Percentiles rank a stretch among this genome's conserved stretches.
These are phyloP conservation scores for Pseudocercospora ulei DNA, from an alignment of 2,329 filamentous ascomycete species.

Conservation along the genomic window DNA sequence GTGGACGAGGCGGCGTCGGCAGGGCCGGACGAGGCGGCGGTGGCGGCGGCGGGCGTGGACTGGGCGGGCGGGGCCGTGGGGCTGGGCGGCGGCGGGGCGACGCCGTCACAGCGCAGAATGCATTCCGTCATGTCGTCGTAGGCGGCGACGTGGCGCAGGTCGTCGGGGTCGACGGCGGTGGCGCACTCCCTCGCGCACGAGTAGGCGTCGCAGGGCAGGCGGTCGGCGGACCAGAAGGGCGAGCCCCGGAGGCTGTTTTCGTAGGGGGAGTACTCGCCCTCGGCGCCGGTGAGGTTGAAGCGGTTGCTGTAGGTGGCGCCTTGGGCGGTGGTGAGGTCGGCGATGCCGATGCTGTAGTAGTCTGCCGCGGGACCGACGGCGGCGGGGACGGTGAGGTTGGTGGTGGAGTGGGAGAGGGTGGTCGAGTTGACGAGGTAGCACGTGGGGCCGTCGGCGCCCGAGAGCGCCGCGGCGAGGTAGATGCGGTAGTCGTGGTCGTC, in stretches of 20 bases:
- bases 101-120: constrained; percentile 29
- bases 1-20: not conserved
- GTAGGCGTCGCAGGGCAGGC: constrained; percentile 28
- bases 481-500: constrained; percentile 29
- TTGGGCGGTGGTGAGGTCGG: constrained; percentile 24
- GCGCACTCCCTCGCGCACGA: constrained; percentile 30
- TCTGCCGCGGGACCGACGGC: constrained; percentile 29
- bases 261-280: constrained; percentile 28
- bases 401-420: constrained; percentile 23
- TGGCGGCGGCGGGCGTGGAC: constrained; percentile 15
- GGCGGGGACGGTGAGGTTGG: constrained; percentile 31
- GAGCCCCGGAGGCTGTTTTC: constrained; percentile 28
- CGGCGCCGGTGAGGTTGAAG: constrained; percentile 28
- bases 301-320: constrained; percentile 25
- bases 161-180: constrained; percentile 25
- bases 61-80: constrained; percentile 17
- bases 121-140: constrained; percentile 28
- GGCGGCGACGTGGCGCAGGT: constrained; percentile 24
- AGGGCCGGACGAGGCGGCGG: not conserved
- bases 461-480: constrained; percentile 32
- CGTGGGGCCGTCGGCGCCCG: constrained; percentile 31
- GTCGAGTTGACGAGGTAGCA: constrained; percentile 34
- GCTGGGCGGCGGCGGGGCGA: constrained; percentile 15
- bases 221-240: constrained; percentile 29
- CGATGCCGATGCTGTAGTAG: constrained; percentile 31